These are phyloP conservation scores for Penicillium fimorum DNA, from an alignment of 495 filamentous ascomycete species.

Conservation along the genomic window DNA sequence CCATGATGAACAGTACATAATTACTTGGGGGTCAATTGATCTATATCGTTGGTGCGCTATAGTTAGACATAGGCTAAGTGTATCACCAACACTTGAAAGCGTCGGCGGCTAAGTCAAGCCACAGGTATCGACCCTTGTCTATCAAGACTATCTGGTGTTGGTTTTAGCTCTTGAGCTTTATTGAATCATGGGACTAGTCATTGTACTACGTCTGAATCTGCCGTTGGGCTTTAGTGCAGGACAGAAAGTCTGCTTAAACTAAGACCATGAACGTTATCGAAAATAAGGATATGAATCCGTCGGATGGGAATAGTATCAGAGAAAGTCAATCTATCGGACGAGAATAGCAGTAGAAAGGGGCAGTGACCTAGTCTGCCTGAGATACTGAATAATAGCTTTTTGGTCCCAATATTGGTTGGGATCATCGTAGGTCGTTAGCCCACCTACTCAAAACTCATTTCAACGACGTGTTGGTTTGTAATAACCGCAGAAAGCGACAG, in stretches of 20 bases:
- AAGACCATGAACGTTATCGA: background rate
- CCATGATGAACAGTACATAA: background rate
- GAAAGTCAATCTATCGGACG: background rate
- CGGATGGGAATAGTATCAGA: background rate
- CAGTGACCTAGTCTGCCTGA: background rate
- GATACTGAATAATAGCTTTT: background rate
- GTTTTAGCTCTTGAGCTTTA: background rate
- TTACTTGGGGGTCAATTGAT: background rate
- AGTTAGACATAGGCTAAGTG: background rate
- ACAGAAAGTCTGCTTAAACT: background rate
- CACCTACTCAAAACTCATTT: background rate
- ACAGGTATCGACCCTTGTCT: background rate
- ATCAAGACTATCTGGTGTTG: background rate
- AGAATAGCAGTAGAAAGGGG: background rate
- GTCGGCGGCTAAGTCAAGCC: background rate
- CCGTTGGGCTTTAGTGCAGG: background rate
- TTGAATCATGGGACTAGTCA: background rate
- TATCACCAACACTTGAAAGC: background rate
- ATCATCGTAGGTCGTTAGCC: background rate
- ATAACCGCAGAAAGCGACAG: slow-evolving; percentile 5
- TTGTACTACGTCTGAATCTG: background rate
- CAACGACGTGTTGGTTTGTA: background rate
- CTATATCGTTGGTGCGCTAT: background rate
- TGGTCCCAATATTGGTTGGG: slow-evolving; percentile 6
- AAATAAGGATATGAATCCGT: background rate